phyloP scores from a whole-genome alignment of 2,329 filamentous ascomycete species.

The Talaromyces sp. region DNA sequence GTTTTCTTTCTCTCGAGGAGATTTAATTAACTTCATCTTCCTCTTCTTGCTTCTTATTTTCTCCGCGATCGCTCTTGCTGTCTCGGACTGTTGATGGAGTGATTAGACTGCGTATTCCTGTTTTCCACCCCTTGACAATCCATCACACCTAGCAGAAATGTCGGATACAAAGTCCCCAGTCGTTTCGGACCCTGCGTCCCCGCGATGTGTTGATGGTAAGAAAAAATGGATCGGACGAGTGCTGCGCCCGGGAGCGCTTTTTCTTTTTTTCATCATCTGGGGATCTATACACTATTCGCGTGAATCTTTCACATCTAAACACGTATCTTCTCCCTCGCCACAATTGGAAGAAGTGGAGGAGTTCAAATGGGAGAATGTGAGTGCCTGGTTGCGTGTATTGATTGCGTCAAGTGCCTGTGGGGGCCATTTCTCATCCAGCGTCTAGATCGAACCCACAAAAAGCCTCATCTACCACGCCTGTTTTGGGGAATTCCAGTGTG shows the following conservation, averaged over 20 bases:
- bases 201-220: neutral
- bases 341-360: neutral
- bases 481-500: neutral
- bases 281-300: neutral
- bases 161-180: no score
- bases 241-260: neutral
- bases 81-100: no score
- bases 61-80: no score
- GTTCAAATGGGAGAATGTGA: neutral
- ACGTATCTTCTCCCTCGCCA: neutral
- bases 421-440: neutral
- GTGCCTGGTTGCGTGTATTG: no score
- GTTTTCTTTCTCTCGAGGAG: no score
- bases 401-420: neutral
- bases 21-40: no score
- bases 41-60: no score
- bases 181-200: no score
- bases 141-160: no score
- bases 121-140: no score
- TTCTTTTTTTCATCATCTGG: neutral
- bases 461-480: constrained; percentile 1
- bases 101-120: no score
- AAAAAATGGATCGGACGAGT: neutral
- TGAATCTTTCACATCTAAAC: neutral
- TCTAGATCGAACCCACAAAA: neutral